Evolutionary conservation across 2,329 filamentous ascomycete genomes (phyloP), one percentile per base, ranked within the genome.

Genomic region (Westerdykella ornata): DNA sequence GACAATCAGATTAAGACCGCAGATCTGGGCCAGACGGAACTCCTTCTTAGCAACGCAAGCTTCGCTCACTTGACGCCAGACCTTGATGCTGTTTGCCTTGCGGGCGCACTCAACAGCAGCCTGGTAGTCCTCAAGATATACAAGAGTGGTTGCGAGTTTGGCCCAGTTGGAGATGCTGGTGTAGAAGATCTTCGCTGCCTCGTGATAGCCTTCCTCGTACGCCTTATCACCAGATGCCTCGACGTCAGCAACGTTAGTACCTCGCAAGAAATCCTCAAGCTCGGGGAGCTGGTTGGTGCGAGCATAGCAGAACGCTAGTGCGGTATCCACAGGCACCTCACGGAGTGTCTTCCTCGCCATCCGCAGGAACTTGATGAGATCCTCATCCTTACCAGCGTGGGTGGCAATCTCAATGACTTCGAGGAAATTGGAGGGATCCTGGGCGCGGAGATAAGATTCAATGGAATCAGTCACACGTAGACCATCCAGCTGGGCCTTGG

Each of bases 121-220:
- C 69, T 98, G 94, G 73, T 98, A 97, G 56, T 98, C 92, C 51
- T 83, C 85, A 5, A 98, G 81, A 67, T 97, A 88, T n/a, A 98
- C 92, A 46, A 97, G 79, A 9, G 92, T 98, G 9, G 92, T 97
- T 12, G 92, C 89, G 57, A 98, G 82, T 75, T 98, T 98, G 42
- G 90, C 90, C 92, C 92, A 98, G 78, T 98, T 98, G 41, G 92
- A 98, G 65, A 98, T 94, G 72, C 87, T 97, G 42, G 81, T 88
- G 73, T 82, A 98, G 78, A 97, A 98, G 62, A 98, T 97, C 80
- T 98, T 98, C 51, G 92, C 88, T 33, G 92, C 92, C 74, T 97
- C 85, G 61, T 92, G 90, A 61, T 87, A 82, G 46, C 90, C 90
- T 70, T 98, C 92, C 49, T 82, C 85, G 54, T 95, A 97, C 16